Percentiles rank a stretch among this genome's conserved stretches.
Conservation (phyloP, 371 early-diverging fungal species). For the Mucor piriformis region DNA sequence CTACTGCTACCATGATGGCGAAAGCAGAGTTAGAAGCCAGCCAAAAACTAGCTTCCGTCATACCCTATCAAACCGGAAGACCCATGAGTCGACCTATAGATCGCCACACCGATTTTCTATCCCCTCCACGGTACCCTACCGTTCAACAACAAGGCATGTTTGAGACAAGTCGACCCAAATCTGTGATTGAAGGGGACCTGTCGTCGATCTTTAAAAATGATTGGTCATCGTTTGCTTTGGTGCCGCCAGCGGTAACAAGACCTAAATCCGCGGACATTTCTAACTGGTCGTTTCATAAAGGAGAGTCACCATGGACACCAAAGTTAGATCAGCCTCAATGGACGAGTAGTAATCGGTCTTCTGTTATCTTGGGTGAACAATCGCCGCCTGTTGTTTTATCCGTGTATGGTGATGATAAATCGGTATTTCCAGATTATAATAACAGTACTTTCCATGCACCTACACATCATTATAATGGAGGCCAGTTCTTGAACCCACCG, state of each 20-base stretch:
- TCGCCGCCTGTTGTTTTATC: constrained; percentile 42
- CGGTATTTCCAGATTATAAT: constrained; percentile 14
- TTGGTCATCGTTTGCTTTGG: constrained; percentile 29
- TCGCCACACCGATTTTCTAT: constrained; percentile 34
- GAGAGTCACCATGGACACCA: not conserved
- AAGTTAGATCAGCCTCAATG: not conserved
- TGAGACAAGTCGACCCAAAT: constrained; percentile 38
- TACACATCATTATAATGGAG: no score
- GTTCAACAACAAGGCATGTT: constrained; percentile 1
- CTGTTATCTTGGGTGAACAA: constrained; percentile 25
- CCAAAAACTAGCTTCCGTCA: constrained; percentile 52
- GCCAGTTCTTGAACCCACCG: not conserved
- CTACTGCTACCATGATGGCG: constrained; percentile 57
- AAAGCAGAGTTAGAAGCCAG: constrained; percentile 68
- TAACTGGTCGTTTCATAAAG: constrained; percentile 56
- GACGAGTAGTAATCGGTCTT: constrained; percentile 16
- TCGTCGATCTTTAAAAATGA: constrained; percentile 47
- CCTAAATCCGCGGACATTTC: constrained; percentile 68
- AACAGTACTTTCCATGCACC: no score
- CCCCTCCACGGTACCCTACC: not conserved
- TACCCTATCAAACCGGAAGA: constrained; percentile 59
- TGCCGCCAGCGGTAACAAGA: constrained; percentile 15
- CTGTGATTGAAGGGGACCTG: constrained; percentile 50
- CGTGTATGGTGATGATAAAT: constrained; percentile 47
- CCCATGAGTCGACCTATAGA: constrained; percentile 35